Conservation (phyloP, 2,329 filamentous ascomycete genomes). For the Aspergillus sp. region DNA sequence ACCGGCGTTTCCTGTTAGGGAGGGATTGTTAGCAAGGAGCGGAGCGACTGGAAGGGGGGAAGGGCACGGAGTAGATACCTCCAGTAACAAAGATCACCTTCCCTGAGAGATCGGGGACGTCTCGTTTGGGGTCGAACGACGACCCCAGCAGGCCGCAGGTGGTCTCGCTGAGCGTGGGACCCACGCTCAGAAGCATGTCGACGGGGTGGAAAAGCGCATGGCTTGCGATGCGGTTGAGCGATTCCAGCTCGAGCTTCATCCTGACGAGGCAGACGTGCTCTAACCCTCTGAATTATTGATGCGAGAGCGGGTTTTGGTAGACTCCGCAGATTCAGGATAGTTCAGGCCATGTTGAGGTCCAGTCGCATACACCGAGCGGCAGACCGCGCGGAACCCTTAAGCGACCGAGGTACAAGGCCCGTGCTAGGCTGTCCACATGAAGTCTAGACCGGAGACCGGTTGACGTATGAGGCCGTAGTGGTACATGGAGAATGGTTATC, state of each 20-base stretch:
- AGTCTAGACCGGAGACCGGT: not conserved
- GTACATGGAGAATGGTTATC: not conserved
- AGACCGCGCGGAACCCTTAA: not conserved
- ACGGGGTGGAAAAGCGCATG: conserved; percentile 27
- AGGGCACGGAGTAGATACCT: conserved; percentile 30
- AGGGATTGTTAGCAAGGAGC: conserved; percentile 1
- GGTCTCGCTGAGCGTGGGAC: conserved; percentile 34
- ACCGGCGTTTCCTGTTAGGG: conserved; percentile 41
- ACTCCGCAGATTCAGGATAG: not conserved
- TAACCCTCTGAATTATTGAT: too few relatives aligned
- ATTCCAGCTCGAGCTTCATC: conserved; percentile 10
- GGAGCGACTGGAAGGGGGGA: not conserved
- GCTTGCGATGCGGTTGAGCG: conserved; percentile 13
- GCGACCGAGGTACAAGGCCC: not conserved
- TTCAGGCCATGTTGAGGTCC: not conserved
- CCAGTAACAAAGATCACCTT: conserved; percentile 54
- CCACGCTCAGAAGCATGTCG: conserved; percentile 29
- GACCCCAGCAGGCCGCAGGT: conserved; percentile 32
- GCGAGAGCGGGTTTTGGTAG: too few relatives aligned
- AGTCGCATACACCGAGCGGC: not conserved
- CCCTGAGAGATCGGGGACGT: conserved; percentile 46
- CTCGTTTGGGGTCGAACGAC: conserved; percentile 42
- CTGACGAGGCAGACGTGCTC: not conserved
- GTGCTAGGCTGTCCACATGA: not conserved
- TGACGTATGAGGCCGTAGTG: not conserved